phyloP scores from a whole-genome alignment of 305 asterid genomes.

The Fraxinus platypoda region DNA sequence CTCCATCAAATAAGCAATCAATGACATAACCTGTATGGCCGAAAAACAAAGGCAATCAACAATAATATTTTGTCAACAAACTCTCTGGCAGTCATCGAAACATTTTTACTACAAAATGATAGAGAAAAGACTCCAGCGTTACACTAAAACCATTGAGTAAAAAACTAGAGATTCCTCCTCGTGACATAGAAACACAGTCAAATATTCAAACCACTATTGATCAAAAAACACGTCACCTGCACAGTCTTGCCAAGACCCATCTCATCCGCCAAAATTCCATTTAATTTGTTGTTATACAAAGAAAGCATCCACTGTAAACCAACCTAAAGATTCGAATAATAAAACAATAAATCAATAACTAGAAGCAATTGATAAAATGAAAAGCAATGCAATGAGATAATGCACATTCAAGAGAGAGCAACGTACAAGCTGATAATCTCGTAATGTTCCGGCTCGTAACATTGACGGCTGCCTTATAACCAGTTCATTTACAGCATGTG shows the following conservation, averaged over 20 bases:
- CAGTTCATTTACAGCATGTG: conserved; percentile 97
- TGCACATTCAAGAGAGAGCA: conserved; percentile 19
- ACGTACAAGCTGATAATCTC: conserved; percentile 98
- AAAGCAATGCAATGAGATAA: conserved; percentile 10
- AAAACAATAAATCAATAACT: conserved; percentile 17
- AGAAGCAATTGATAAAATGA: conserved; percentile 15
- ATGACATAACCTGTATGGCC: conserved; percentile 79
- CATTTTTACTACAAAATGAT: conserved; percentile 14
- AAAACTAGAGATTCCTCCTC: conserved; percentile 2
- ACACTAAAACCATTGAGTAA: background rate
- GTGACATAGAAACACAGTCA: conserved; percentile 7
- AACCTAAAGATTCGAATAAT: conserved; percentile 61
- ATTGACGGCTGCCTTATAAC: conserved; percentile 94
- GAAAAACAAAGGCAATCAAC: conserved; percentile 15
- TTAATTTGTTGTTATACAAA: conserved; percentile 88
- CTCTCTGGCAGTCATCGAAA: background rate
- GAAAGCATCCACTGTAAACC: conserved; percentile 99
- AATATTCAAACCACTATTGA: conserved; percentile 16
- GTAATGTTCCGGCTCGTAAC: conserved; percentile 88
- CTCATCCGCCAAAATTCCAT: conserved; percentile 99
- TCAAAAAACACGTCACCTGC: conserved; percentile 57
- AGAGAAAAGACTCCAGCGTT: conserved; percentile 6
- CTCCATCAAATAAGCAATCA: conserved; percentile 97
- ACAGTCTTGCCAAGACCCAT: conserved; percentile 99
- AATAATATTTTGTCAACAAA: background rate